A percentile compares a stretch with the other conserved stretches of the same genome.
Conservation (phyloP, 2,329 filamentous ascomycete species). For the Claviceps maximensis region DNA sequence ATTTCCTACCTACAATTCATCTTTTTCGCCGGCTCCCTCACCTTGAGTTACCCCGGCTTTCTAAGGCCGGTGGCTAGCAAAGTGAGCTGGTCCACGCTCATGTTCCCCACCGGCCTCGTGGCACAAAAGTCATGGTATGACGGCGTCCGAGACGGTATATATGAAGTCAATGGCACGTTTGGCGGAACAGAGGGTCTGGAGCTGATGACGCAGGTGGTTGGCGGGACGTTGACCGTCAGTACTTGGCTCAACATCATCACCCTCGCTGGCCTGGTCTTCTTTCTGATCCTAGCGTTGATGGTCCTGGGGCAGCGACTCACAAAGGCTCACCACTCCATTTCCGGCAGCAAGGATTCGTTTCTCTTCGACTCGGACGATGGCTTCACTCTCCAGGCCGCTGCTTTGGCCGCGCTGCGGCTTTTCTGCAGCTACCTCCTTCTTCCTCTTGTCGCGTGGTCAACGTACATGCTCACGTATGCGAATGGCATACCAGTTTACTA, state of each 20-base stretch:
- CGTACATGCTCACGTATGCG: constrained; percentile 48
- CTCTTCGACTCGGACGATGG: background rate
- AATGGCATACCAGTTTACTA: constrained; percentile 12
- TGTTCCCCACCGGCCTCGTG: constrained; percentile 33
- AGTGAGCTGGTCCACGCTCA: constrained; percentile 27
- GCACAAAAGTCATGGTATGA: constrained; percentile 12
- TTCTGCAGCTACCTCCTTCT: constrained; percentile 66
- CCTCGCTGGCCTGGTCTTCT: constrained; percentile 43
- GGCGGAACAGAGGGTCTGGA: constrained; percentile 42
- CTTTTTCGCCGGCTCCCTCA: constrained; percentile 55
- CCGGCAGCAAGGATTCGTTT: background rate
- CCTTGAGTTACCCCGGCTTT: constrained; percentile 60
- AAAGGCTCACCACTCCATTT: background rate
- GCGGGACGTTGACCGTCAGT: constrained; percentile 46
- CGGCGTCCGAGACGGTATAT: constrained; percentile 40
- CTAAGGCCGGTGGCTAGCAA: constrained; percentile 56
- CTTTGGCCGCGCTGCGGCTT: constrained; percentile 46
- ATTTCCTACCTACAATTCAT: constrained; percentile 66
- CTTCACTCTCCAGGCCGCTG: constrained; percentile 1
- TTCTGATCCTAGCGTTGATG: constrained; percentile 43
- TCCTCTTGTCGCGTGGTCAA: constrained; percentile 56
- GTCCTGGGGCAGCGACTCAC: constrained; percentile 25
- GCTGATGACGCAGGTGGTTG: constrained; percentile 53
- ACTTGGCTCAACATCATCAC: constrained; percentile 59
- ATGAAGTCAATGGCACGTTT: constrained; percentile 53